A percentile compares a stretch with the other conserved stretches of the same genome.
phyloP scores from a whole-genome alignment of 2,329 filamentous ascomycete species.

The Rosellinia necatrix region DNA sequence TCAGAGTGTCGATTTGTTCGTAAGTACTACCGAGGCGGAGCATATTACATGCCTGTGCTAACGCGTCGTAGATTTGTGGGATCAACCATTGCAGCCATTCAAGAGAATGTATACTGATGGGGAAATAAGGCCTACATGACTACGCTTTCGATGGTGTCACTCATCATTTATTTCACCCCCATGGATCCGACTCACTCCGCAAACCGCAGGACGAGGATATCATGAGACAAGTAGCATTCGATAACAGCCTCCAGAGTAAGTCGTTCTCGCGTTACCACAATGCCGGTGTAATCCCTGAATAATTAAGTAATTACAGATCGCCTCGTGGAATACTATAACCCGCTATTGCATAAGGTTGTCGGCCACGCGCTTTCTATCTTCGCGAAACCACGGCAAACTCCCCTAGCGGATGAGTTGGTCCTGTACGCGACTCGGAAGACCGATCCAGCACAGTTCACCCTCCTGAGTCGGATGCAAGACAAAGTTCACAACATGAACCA shows the following conservation, averaged over 20 bases:
- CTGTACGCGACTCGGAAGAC: constrained; percentile 53
- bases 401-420: constrained; percentile 64
- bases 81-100: background rate
- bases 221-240: constrained; percentile 71
- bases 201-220: constrained; percentile 61
- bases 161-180: constrained; percentile 70
- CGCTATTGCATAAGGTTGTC: constrained; percentile 54
- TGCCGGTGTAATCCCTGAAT: background rate
- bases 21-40: constrained; percentile 41
- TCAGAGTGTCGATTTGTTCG: constrained; percentile 64
- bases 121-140: constrained; percentile 57
- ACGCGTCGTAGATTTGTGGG: constrained; percentile 34
- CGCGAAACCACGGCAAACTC: constrained; percentile 60
- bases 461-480: constrained; percentile 62
- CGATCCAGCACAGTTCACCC: constrained; percentile 57
- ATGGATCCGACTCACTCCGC: constrained; percentile 64
- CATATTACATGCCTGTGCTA: constrained; percentile 10
- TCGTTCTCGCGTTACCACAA: constrained; percentile 2
- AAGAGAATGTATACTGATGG: constrained; percentile 21
- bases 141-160: constrained; percentile 73
- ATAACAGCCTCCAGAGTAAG: constrained; percentile 69
- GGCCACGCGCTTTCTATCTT: constrained; percentile 53
- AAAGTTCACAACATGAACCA: constrained; percentile 54
- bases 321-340: constrained; percentile 62
- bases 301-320: constrained; percentile 53